These are phyloP conservation scores for Lodderomyces parapsilosis DNA, from an alignment of 1,139 yeast genomes.

Conservation along the genomic window DNA sequence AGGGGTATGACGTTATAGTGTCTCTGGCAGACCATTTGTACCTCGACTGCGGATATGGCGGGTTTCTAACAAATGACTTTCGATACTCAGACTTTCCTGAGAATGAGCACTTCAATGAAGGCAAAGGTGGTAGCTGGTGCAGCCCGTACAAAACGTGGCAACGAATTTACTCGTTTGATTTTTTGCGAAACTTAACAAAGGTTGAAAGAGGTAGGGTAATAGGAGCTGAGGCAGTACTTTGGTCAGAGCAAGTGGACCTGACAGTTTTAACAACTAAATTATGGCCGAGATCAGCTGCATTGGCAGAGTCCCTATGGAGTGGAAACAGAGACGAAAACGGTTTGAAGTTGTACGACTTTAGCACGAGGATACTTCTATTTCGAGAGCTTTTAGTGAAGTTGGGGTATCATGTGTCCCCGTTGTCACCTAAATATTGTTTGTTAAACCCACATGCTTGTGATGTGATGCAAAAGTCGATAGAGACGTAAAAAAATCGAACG, in stretches of 20 bases:
- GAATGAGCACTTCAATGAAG: conserved; percentile 28
- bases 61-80: conserved; percentile 40
- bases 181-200: conserved; percentile 33
- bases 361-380: conserved; percentile 42
- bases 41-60: conserved; percentile 50
- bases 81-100: conserved; percentile 28
- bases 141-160: conserved; percentile 53
- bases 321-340: conserved; percentile 39
- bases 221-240: conserved; percentile 47
- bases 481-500: not conserved
- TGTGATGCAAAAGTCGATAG: conserved; percentile 4
- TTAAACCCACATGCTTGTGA: conserved; percentile 45
- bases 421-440: conserved; percentile 42
- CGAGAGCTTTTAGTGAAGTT: conserved; percentile 43
- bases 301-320: conserved; percentile 48
- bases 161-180: conserved; percentile 41
- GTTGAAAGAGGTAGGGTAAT: conserved; percentile 31
- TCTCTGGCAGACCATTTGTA: conserved; percentile 38
- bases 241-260: conserved; percentile 47
- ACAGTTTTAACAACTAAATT: conserved; percentile 36
- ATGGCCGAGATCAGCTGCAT: conserved; percentile 52
- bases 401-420: conserved; percentile 38
- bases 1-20: conserved; percentile 46
- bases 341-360: conserved; percentile 30
- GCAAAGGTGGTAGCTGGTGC: conserved; percentile 49